Conservation (phyloP, 345 rosid species). For the Eucalyptus pumila region DNA sequence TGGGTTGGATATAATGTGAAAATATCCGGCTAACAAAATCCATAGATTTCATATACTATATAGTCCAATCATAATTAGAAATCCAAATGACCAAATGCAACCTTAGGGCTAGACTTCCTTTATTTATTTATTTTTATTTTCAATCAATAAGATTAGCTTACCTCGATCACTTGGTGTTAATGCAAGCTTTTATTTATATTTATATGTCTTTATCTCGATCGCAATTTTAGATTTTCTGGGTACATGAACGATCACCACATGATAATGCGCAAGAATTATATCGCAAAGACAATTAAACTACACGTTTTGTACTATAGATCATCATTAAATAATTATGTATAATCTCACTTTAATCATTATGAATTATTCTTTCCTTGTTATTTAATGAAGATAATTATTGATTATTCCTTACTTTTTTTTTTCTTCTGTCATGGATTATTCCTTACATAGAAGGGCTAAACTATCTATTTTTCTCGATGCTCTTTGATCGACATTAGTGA, state of each 20-base stretch:
- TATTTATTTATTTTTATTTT: neutral
- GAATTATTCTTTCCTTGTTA: neutral
- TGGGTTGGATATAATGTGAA: accelerated
- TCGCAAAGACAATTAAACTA: neutral
- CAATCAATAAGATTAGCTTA: neutral
- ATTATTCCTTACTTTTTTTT: neutral
- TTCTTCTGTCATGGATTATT: neutral
- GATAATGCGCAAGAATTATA: neutral
- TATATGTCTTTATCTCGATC: neutral
- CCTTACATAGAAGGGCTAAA: neutral
- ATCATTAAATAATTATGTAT: neutral
- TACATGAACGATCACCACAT: neutral
- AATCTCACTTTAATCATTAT: neutral
- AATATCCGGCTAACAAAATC: too few species aligned
- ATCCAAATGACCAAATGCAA: neutral
- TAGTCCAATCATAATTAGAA: too few species aligned
- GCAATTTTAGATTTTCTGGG: neutral
- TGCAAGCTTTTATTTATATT: neutral
- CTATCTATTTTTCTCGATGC: neutral
- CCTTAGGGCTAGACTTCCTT: neutral
- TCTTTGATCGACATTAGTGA: neutral
- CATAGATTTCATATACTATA: too few species aligned
- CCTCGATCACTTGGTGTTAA: neutral
- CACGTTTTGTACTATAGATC: neutral
- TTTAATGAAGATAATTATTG: neutral